Conservation (phyloP, 1,284 basidiomycete genomes). For the Kalmanozyma brasiliensis region DNA sequence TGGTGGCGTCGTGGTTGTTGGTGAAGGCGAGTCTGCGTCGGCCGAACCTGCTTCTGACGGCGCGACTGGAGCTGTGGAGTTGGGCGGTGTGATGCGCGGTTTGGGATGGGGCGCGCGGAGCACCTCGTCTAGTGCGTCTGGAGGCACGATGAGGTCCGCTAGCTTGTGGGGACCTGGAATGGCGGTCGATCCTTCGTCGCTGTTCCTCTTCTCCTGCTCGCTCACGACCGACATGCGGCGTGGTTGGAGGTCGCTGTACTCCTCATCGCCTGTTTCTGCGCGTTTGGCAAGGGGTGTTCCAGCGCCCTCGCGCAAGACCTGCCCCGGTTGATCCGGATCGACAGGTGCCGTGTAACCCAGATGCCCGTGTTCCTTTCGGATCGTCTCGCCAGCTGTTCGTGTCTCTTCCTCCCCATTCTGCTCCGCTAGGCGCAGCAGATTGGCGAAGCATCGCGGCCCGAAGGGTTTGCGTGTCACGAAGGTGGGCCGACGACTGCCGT, state of each 20-base stretch:
- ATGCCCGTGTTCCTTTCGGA: conserved; percentile 27
- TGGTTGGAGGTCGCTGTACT: conserved; percentile 11
- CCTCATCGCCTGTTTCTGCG: conserved; percentile 1
- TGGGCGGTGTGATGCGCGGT: conserved; percentile 19
- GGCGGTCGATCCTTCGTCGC: conserved; percentile 3
- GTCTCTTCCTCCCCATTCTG: conserved; percentile 21
- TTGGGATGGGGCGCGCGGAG: conserved; percentile 35
- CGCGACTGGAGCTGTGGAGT: background rate
- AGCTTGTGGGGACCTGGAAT: conserved; percentile 21
- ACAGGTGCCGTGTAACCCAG: conserved; percentile 33
- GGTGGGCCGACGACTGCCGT: conserved; percentile 35
- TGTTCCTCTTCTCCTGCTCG: conserved; percentile 17
- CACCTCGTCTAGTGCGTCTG: conserved; percentile 41
- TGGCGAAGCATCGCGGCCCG: conserved; percentile 45
- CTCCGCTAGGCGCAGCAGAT: conserved; percentile 39
- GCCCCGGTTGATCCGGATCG: conserved; percentile 15
- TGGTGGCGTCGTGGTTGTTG: background rate
- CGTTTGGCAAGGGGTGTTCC: conserved; percentile 10
- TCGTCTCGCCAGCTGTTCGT: conserved; percentile 10
- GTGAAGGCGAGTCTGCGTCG: background rate
- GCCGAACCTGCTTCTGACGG: background rate
- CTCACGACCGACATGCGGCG: conserved; percentile 15
- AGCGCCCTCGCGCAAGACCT: conserved; percentile 10
- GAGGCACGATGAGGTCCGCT: conserved; percentile 34
- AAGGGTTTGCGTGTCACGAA: conserved; percentile 57